Conservation (phyloP, 768 basidiomycete species). For the Suillus alpinus region DNA sequence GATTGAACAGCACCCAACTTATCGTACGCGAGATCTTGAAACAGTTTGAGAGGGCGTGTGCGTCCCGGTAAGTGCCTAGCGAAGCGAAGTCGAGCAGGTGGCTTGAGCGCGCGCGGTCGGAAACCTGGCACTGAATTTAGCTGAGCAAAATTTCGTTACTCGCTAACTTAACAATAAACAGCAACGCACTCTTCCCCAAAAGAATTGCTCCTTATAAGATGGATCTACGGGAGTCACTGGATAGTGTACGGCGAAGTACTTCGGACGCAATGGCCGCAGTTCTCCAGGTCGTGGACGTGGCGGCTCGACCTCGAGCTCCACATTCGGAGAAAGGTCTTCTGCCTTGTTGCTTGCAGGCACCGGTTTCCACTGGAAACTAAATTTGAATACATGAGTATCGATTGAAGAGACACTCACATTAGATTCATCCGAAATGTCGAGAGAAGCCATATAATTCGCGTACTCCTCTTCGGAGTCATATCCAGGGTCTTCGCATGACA, state of each 20-base stretch:
- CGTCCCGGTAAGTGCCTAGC: slow-evolving; percentile 6
- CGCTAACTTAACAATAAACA: too few relatives aligned
- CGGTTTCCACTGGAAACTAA: slow-evolving; percentile 22
- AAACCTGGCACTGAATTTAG: slow-evolving; percentile 1
- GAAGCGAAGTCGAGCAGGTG: neutral
- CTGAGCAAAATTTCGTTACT: neutral
- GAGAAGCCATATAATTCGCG: slow-evolving; percentile 20
- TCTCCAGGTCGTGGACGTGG: slow-evolving; percentile 2
- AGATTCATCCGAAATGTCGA: slow-evolving; percentile 29
- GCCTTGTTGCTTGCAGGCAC: slow-evolving; percentile 27
- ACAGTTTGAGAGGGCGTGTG: slow-evolving; percentile 22
- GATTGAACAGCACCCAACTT: slow-evolving; percentile 28
- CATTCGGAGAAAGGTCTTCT: slow-evolving; percentile 26
- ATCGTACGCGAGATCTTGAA: slow-evolving; percentile 20
- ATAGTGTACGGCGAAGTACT: slow-evolving; percentile 18
- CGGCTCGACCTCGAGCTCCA: slow-evolving; percentile 1
- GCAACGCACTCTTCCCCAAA: slow-evolving; percentile 22
- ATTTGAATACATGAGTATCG: neutral
- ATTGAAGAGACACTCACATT: slow-evolving; percentile 15
- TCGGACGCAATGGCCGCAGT: slow-evolving; percentile 11
- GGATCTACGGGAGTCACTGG: slow-evolving; percentile 17
- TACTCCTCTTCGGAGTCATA: slow-evolving; percentile 23
- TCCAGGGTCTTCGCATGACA: neutral
- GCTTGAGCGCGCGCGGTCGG: neutral
- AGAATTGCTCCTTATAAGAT: slow-evolving; percentile 5